Evolutionary conservation across 108 stramenopile genomes (phyloP), one percentile per base, ranked within the genome.

Genomic region (Conticribra guillardii): DNA sequence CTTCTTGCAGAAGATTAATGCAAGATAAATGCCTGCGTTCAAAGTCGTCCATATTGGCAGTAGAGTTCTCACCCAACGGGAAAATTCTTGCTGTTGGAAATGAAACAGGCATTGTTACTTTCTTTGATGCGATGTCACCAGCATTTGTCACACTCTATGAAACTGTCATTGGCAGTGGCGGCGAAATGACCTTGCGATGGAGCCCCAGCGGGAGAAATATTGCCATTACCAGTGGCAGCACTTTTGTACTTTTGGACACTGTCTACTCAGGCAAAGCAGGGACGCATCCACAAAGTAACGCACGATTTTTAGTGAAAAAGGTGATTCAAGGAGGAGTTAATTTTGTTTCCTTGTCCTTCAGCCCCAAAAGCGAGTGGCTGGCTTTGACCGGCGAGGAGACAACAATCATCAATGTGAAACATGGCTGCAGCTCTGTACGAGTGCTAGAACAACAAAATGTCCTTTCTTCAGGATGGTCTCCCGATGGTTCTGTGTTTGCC

Each of bases 61-160:
- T 86, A 49, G 76, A 79, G 23, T 87, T 85, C 69, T 85, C 86
- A 0, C 89, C 89, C 0, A 82, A 87, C 60, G 86, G 83, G 9
- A 69, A 79, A 54, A 73, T 82, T 50, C 70, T 81, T 17, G 85
- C 84, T 23, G 69, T 90, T 62, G 86, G 89, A 18, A 87, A 85
- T 53, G 86, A 90, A 54, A 73, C 71, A n/a, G 89, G 89, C 7
- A 72, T 90, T 19, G 67, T 90, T 14, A 82, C 86, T 2, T 78
- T 90, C 31, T 90, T 84, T 45, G 80, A 61, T 21, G 46, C 76
- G 33, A 53, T 68, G 3, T 77, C 73, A 30, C 61, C 83, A n/a
- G 71, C 81, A n/a, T 90, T 87, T 66, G 68, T 75, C 45, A 76
- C 82, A 21, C 61, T 67, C 14, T 90, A 87, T 50, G 89, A 90